Base-by-base conservation (phyloP, 768 basidiomycete genomes). In the Phylloporus sp. region DNA sequence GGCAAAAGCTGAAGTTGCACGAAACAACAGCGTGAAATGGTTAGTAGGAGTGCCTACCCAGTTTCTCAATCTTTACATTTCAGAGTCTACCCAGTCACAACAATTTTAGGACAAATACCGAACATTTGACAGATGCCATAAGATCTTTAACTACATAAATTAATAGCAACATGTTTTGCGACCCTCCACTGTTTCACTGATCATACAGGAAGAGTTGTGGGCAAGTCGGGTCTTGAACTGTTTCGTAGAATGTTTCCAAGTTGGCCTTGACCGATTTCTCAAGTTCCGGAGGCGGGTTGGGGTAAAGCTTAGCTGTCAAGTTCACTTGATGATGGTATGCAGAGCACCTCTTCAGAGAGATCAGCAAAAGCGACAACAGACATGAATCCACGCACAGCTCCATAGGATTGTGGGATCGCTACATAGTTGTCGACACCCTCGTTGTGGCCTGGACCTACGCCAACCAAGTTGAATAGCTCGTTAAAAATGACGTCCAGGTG, bases 241-340 rank as follows among this genome's bases (percentile, higher is more conserved):
- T 18, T 31, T 53, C 2, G 41, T 58, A 58, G 7, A 57, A 54
- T 11, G 56, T 59, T 32, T 28, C 40, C 44, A 66, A 18, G 26
- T 58, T 67, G 31, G 40, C 50, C 44, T 54, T 63, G 54, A 65
- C 63, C 29, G 63, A 60, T 0, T 41, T 7, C 46, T 46, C 27
- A n/a, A 64, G 63, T 2, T 64, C 58, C 6, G 53, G 3, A 2
- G 52, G 52, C 18, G 63, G 63, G 15, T 65, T 24, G 8, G 63
- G 63, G 47, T 65, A 64, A 51, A 63, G 22, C 27, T 27, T 23
- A 3, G 50, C 55, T 3, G 58, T 59, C 48, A 65, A 32, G 20
- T 59, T 62, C 38, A 47, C 26, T 43, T 62, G 62, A 45, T 27
- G 52, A 5, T 61, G 56, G 23, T 62, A 65, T 12, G 35, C 49